Percentiles rank a stretch among this genome's conserved stretches.
These are phyloP conservation scores for Colletotrichum viniferum DNA, from an alignment of 2,329 filamentous ascomycete genomes.

Conservation along the genomic window DNA sequence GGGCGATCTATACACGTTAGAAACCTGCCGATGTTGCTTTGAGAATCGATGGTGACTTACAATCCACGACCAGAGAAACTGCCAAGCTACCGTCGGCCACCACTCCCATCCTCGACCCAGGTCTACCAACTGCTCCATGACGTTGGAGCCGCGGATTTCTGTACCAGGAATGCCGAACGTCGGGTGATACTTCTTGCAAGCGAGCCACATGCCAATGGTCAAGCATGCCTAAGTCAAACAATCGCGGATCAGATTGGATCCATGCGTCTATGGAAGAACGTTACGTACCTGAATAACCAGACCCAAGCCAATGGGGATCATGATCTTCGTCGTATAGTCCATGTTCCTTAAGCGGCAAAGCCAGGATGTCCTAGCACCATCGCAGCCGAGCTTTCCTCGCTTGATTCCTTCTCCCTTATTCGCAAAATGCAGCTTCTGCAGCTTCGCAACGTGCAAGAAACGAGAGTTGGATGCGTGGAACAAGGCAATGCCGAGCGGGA, in stretches of 20 bases:
- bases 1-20: conserved; percentile 41
- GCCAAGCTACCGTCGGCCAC: conserved; percentile 62
- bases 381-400: conserved; percentile 23
- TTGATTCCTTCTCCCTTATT: neutral
- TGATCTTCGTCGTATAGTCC: conserved; percentile 42
- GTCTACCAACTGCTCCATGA: conserved; percentile 45
- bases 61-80: conserved; percentile 58
- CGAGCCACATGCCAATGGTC: conserved; percentile 58
- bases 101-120: conserved; percentile 61
- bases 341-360: conserved; percentile 38
- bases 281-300: conserved; percentile 53
- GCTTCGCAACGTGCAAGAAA: conserved; percentile 53
- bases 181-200: conserved; percentile 62
- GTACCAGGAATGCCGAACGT: conserved; percentile 50
- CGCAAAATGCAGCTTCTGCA: conserved; percentile 40
- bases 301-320: conserved; percentile 49
- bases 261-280: neutral
- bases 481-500: conserved; percentile 61
- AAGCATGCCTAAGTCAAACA: conserved; percentile 48
- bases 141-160: conserved; percentile 30
- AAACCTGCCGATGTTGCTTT: neutral
- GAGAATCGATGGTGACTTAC: conserved; percentile 24
- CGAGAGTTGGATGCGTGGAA: conserved; percentile 62
- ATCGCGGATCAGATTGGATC: neutral
- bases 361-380: conserved; percentile 32